phyloP scores from a whole-genome alignment of 495 filamentous ascomycete genomes.

The Recurvomyces mirabilis region DNA sequence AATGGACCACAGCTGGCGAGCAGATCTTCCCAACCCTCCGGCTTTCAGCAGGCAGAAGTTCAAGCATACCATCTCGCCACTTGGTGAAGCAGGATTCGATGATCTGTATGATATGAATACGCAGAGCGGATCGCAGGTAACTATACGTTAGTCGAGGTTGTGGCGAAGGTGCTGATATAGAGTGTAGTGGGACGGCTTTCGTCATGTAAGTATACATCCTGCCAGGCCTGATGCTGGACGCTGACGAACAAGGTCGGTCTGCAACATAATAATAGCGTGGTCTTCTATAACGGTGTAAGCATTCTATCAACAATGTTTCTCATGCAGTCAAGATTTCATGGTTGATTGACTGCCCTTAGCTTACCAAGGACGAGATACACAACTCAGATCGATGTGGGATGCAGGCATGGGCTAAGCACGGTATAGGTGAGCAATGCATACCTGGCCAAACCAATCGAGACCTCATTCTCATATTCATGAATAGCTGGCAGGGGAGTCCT shows the following conservation, averaged over 20 bases:
- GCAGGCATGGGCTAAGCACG: conserved; percentile 39
- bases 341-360: not conserved
- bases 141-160: too few species aligned
- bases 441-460: not conserved
- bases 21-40: conserved; percentile 40
- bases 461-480: not conserved
- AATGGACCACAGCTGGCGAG: conserved; percentile 31
- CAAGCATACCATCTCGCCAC: conserved; percentile 44
- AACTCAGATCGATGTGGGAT: conserved; percentile 40
- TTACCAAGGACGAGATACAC: conserved; percentile 1
- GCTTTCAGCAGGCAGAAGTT: conserved; percentile 45
- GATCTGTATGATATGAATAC: conserved; percentile 67
- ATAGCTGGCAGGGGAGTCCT: conserved; percentile 42
- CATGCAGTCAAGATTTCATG: not conserved
- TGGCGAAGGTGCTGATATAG: conserved; percentile 37
- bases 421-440: conserved; percentile 27
- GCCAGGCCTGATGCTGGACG: not conserved
- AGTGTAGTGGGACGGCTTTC: conserved; percentile 70
- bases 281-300: conserved; percentile 38
- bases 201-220: conserved; percentile 33
- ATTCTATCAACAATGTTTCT: not conserved
- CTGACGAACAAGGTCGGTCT: not conserved
- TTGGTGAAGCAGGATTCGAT: conserved; percentile 44
- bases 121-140: conserved; percentile 40
- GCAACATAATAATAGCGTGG: conserved; percentile 18